phyloP scores from a whole-genome alignment of 164 flowering plant species.

The Buxus sempervirens region DNA sequence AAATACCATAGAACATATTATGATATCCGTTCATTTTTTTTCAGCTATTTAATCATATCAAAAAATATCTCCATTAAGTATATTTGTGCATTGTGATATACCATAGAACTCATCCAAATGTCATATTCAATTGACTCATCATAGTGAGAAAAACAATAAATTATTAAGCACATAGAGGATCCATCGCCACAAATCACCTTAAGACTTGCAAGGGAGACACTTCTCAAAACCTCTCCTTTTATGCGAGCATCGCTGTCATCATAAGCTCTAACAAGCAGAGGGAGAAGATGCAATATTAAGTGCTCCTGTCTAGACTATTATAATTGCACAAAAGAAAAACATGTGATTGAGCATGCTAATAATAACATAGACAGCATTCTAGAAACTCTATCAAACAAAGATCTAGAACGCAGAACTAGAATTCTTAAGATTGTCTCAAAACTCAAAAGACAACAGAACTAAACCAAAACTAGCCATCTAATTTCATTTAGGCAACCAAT shows the following conservation, averaged over 20 bases:
- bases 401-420: neutral
- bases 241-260: slow-evolving; percentile 88
- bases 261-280: slow-evolving; percentile 90
- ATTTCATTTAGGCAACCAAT: no score
- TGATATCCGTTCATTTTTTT: no score
- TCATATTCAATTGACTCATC: no score
- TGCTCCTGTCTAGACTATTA: slow-evolving; percentile 78
- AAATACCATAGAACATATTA: no score
- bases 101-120: no score
- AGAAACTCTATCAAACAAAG: neutral
- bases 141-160: neutral
- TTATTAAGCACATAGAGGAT: neutral
- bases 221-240: slow-evolving; percentile 88
- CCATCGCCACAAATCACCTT: slow-evolving; percentile 43
- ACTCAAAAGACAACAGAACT: no score
- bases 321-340: slow-evolving; percentile 6
- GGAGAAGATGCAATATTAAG: slow-evolving; percentile 69
- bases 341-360: neutral
- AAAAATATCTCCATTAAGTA: no score
- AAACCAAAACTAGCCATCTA: no score
- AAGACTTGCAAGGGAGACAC: slow-evolving; percentile 55
- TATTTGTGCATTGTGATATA: no score
- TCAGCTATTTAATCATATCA: no score
- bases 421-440: neutral
- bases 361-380: neutral